These are phyloP conservation scores for Basipetospora chlamydospora DNA, from an alignment of 2,329 filamentous ascomycete genomes.

Conservation along the genomic window DNA sequence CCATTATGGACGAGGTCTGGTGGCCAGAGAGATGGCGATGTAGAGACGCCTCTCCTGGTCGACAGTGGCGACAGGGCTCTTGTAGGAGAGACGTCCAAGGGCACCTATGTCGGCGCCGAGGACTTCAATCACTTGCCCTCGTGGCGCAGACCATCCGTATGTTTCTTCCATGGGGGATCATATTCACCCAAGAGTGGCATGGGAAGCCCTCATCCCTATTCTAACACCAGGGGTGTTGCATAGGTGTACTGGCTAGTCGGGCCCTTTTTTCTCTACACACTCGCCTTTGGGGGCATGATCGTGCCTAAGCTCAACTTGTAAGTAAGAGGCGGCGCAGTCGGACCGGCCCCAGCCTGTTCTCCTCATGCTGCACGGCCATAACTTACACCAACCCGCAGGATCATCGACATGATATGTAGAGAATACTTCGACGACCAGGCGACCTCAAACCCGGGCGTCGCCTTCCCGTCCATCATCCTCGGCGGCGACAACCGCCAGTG, in stretches of 20 bases:
- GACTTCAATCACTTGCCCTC: conserved; percentile 49
- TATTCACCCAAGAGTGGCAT: neutral
- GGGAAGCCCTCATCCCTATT: neutral
- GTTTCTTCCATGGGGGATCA: neutral
- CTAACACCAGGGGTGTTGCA: conserved; percentile 11
- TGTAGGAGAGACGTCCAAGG: no score
- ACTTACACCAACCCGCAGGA: conserved; percentile 25
- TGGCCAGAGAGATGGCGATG: no score
- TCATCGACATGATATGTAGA: conserved; percentile 69
- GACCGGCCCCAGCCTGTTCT: no score
- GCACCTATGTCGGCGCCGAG: conserved; percentile 31
- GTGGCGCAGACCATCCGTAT: conserved; percentile 48
- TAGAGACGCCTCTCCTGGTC: no score
- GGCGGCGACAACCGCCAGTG: conserved; percentile 67
- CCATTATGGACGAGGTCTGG: no score
- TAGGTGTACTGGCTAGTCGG: conserved; percentile 73
- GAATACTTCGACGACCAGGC: conserved; percentile 63
- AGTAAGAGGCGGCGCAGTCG: no score
- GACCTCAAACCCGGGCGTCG: conserved; percentile 40
- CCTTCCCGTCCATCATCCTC: conserved; percentile 48
- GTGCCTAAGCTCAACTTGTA: conserved; percentile 77
- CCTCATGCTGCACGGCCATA: neutral
- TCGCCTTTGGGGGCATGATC: conserved; percentile 73
- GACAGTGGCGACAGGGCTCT: no score
- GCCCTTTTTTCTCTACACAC: conserved; percentile 66